Evolutionary conservation across 176 grass and related monocot species (phyloP).

Genomic region (Aechmea fasciata): DNA sequence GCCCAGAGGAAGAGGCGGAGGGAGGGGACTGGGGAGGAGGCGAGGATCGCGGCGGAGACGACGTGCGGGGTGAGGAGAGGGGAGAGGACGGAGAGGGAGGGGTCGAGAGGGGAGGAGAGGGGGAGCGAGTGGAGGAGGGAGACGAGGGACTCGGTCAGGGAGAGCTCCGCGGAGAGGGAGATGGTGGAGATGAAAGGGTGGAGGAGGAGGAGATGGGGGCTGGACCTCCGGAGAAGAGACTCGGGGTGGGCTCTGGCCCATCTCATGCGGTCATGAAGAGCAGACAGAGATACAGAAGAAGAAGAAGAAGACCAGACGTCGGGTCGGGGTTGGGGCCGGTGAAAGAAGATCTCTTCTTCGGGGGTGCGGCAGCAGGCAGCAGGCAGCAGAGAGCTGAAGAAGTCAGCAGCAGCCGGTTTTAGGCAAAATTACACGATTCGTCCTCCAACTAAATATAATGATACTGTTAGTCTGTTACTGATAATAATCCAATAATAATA

Average conservation of each 20-base stretch:
- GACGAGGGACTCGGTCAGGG: conserved; percentile 39
- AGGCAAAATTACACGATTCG: no score
- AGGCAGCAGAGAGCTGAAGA: background rate
- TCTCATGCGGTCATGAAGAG: conserved; percentile 74
- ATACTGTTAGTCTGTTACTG: no score
- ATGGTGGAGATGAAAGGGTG: conserved; percentile 14
- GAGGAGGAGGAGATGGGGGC: conserved; percentile 34
- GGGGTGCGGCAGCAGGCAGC: background rate
- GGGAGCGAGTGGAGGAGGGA: conserved; percentile 46
- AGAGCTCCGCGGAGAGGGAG: conserved; percentile 16
- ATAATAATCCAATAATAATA: no score
- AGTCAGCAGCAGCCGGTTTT: no score
- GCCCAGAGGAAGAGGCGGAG: conserved; percentile 77
- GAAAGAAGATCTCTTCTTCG: background rate
- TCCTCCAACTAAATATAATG: no score
- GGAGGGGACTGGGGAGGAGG: conserved; percentile 23
- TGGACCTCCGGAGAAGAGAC: conserved; percentile 13
- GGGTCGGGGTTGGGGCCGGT: background rate
- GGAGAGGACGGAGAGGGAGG: conserved; percentile 43
- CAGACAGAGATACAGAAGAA: background rate
- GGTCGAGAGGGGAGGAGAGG: conserved; percentile 24
- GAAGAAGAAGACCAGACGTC: background rate
- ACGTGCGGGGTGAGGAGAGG: conserved; percentile 41
- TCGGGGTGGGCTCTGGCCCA: conserved; percentile 28
- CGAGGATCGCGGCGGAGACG: conserved; percentile 44